A percentile compares a stretch with the other conserved stretches of the same genome.
Evolutionary conservation across 2,329 filamentous ascomycete genomes (phyloP).

Genomic region (Sclerotiophoma versabilis): DNA sequence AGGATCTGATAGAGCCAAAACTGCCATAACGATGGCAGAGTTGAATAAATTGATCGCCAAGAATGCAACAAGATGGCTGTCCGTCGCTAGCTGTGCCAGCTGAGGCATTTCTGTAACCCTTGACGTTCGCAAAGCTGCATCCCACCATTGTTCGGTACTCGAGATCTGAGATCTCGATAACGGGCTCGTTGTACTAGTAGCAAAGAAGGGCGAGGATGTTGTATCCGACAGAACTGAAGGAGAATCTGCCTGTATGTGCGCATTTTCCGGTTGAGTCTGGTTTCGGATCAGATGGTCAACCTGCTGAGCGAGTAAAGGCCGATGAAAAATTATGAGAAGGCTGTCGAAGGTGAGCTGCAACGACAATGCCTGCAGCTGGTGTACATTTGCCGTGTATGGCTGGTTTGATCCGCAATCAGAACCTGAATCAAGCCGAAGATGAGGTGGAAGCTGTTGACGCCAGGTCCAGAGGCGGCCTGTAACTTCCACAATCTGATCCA

Average conservation of each 20-base stretch:
- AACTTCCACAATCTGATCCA: constrained; percentile 26
- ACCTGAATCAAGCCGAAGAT: constrained; percentile 29
- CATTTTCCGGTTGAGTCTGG: constrained; percentile 17
- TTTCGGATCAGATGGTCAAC: constrained; percentile 38
- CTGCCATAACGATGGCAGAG: constrained; percentile 53
- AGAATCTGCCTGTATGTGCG: constrained; percentile 3
- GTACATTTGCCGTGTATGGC: constrained; percentile 18
- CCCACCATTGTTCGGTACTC: constrained; percentile 45
- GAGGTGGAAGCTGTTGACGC: constrained; percentile 30
- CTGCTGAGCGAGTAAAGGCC: constrained; percentile 51
- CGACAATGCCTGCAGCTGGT: constrained; percentile 50
- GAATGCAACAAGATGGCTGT: constrained; percentile 55
- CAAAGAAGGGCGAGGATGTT: constrained; percentile 9
- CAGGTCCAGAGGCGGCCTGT: constrained; percentile 31
- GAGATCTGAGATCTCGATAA: constrained; percentile 21
- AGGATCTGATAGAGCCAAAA: constrained; percentile 53
- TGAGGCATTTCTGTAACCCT: constrained; percentile 44
- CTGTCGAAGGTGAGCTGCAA: constrained; percentile 56
- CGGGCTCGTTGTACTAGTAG: constrained; percentile 6
- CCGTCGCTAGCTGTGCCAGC: constrained; percentile 49
- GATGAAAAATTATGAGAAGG: constrained; percentile 53
- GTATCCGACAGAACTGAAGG: constrained; percentile 6
- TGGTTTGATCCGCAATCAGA: constrained; percentile 25
- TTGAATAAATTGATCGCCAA: constrained; percentile 57
- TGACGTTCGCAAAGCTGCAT: constrained; percentile 52